A percentile compares a stretch with the other conserved stretches of the same genome.
Conservation (phyloP, 1,284 basidiomycete genomes). For the Heliocybe sulcata region DNA sequence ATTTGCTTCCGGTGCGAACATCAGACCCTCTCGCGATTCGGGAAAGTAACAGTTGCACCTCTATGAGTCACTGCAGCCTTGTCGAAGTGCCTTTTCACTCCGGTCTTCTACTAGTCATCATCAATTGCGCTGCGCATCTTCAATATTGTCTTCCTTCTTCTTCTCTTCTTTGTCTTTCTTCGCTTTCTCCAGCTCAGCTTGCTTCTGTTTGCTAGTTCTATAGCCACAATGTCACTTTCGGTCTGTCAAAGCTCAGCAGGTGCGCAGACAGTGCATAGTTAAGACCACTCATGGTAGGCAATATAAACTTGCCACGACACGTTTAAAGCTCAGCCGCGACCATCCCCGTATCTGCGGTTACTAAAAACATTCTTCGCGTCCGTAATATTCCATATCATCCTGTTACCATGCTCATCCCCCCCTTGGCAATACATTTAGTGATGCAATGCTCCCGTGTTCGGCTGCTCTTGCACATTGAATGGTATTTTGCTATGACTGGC, state of each 20-base stretch:
- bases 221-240: constrained; percentile 25
- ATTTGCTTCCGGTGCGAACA: neutral
- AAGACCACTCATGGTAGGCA: constrained; percentile 23
- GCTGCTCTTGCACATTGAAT: neutral
- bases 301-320: constrained; percentile 34
- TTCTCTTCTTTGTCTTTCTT: constrained; percentile 17
- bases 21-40: constrained; percentile 7
- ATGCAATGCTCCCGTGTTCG: neutral
- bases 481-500: neutral
- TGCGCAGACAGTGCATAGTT: too few relatives aligned
- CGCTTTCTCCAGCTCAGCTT: constrained; percentile 47
- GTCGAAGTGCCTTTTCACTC: constrained; percentile 10
- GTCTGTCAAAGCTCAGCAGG: too few relatives aligned
- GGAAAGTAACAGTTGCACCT: constrained; percentile 15
- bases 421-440: neutral
- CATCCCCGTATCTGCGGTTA: constrained; percentile 20
- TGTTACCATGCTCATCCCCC: constrained; percentile 7
- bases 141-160: constrained; percentile 7
- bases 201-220: constrained; percentile 42
- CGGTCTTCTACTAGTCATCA: constrained; percentile 10
- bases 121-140: constrained; percentile 7
- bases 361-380: constrained; percentile 49
- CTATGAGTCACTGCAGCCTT: constrained; percentile 8
- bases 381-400: constrained; percentile 24
- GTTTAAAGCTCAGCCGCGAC: constrained; percentile 31